These are phyloP conservation scores for Chlamydomonas sp. DNA, from an alignment of 139 green algal genomes.

Conservation along the genomic window DNA sequence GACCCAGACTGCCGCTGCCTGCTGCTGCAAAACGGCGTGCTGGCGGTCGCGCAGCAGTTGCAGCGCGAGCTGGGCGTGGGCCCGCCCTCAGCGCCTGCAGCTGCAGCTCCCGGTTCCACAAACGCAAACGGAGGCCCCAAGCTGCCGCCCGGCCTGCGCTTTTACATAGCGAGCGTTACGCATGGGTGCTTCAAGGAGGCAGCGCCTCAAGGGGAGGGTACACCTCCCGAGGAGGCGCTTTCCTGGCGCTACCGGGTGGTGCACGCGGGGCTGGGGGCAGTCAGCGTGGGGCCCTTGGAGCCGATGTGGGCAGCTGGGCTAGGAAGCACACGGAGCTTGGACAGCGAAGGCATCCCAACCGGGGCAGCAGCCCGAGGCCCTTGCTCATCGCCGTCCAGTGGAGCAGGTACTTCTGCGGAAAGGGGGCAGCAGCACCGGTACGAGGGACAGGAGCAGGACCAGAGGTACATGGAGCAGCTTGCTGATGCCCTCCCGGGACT, in stretches of 20 bases:
- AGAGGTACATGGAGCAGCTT: conserved; percentile 10
- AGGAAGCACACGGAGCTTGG: not conserved
- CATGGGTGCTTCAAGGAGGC: conserved; percentile 37
- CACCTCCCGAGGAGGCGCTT: too few relatives aligned
- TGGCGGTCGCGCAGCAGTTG: conserved; percentile 40
- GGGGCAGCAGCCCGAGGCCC: too few relatives aligned
- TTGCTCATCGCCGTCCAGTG: too few relatives aligned
- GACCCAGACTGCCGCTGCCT: not conserved
- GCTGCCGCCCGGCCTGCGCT: not conserved
- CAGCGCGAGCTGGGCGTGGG: not conserved
- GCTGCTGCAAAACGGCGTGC: conserved; percentile 52
- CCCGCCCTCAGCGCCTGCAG: not conserved
- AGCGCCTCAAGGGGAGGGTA: too few relatives aligned
- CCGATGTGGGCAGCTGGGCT: conserved; percentile 1
- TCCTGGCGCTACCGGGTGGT: conserved; percentile 1
- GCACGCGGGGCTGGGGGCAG: conserved; percentile 30
- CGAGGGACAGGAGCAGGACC: too few relatives aligned
- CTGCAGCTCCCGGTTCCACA: not conserved
- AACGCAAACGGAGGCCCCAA: too few relatives aligned
- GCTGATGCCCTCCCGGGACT: not conserved
- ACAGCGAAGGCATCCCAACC: too few relatives aligned
- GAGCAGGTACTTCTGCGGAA: too few relatives aligned
- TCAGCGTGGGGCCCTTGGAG: conserved; percentile 21
- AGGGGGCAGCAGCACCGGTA: too few relatives aligned
- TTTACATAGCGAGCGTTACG: conserved; percentile 39